Evolutionary conservation across 208 protist species (phyloP), one percentile per base, ranked within the genome.

Genomic region (Acanthamoeba healyi): DNA sequence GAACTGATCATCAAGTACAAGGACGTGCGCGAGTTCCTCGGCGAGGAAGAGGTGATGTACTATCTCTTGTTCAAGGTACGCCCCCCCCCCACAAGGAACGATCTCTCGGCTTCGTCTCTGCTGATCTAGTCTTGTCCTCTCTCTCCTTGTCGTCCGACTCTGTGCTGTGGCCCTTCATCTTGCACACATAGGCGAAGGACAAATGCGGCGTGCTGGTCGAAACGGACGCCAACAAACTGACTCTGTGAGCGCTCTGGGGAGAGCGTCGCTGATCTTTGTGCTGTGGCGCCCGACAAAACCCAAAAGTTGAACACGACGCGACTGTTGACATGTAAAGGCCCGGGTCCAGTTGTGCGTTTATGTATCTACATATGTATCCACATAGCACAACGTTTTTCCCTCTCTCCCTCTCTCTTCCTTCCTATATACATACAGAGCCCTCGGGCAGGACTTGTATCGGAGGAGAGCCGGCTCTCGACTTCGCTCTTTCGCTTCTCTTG

Each of bases 1-100:
- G 84, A 91, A n/a, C 84, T 91, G 34, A 70, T 91, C 34, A 72
- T 63, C 56, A 91, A 91, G 26, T 91, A 72, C 84, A 91, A 91
- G 40, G 84, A 91, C 42, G 84, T 91, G 49, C 49, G 58, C 29
- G 84, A 91, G 54, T 91, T 91, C 38, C 84, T 91, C 0, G 84
- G 84, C 19, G 54, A 63, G n/a, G 36, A n/a, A 34, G 84, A 91
- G 84, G 84, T 91, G 22, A 91, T 91, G 84, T 91, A 70, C 56
- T 91, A 91, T 34, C 58, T 91, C 36, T 24, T 91, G 24, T 91
- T 72, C 84, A 91, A 91, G 56, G 84, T 91, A 89, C 5, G 26
- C 4, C 12, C 3, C n/a, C 40, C 26, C 19, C 9, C 72, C n/a
- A 29, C n/a, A 72, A n/a, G 12, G 24, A 15, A 36, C 56, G 4